Base-by-base conservation (phyloP, 163 green algal genomes). In the Volvox carteri region DNA sequence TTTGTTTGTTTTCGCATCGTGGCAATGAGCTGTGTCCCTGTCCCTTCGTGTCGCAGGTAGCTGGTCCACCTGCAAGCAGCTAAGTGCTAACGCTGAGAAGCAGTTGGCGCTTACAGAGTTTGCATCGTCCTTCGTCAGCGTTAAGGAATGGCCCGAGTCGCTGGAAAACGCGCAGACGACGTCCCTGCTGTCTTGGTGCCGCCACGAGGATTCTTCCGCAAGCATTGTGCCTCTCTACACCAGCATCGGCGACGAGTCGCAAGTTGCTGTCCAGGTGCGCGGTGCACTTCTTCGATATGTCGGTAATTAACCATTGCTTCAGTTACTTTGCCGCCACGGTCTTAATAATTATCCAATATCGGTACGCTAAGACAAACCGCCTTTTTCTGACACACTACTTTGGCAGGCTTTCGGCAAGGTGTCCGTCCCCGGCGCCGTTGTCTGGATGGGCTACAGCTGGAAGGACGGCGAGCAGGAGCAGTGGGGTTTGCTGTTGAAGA, bases 401-500 rank as follows among this genome's bases (percentile, higher is more conserved):
- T 58, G n/a, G 46, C 42, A 87, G 80, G 62, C 65, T n/a, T 87
- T 87, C 44, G 80, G 80, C 44, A 87, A 87, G 80, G 80, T 35
- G 11, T 30, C 23, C 19, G 3, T 33, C 1, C 23, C 16, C 19
- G 80, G 80, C 33, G 80, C 80, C n/a, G 37, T 87, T 21, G 80
- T 87, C 28, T 78, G 46, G 62, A 21, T 87, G 0, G 80, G 80
- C 30, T 87, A 87, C 80, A 52, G 41, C 80, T 87, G 80, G 80
- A 78, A 54, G 62, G 21, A 67, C 6, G 80, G 80, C 18, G 42
- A 42, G 23, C 30, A 87, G 62, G 60, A 52, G 30, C 6, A 54
- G 44, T 87, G 80, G 80, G 62, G 62, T 30, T 11, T 25, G 16
- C 44, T 87, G 28, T 46, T 87, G 16, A 44, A 54, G 21, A 78